phyloP scores from a whole-genome alignment of 139 green algal genomes.

The Haematococcus sp. region DNA sequence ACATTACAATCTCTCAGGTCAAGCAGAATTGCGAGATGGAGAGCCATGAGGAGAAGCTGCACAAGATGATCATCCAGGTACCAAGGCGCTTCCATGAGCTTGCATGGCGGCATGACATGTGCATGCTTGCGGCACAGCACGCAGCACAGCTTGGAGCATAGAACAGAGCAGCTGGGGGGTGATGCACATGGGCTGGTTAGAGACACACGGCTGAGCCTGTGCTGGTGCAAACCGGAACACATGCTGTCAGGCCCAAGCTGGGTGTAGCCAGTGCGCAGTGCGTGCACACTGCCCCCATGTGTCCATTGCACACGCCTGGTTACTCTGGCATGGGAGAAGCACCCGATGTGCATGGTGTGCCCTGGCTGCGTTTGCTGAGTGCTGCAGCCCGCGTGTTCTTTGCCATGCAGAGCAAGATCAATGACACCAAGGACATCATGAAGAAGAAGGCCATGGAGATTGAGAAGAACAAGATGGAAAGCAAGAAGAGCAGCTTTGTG shows the following conservation, averaged over 20 bases:
- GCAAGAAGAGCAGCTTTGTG: conserved; percentile 25
- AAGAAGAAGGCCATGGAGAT: conserved; percentile 95
- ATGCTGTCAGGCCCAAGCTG: too few species aligned
- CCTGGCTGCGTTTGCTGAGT: too few species aligned
- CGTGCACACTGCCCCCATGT: too few species aligned
- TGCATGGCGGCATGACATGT: background rate
- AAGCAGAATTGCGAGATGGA: conserved; percentile 98
- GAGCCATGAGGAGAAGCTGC: conserved; percentile 97
- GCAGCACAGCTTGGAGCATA: background rate
- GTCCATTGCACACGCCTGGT: too few species aligned
- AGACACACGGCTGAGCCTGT: too few species aligned
- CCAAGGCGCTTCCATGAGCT: background rate
- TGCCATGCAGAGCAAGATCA: conserved; percentile 56
- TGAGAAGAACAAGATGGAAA: conserved; percentile 88
- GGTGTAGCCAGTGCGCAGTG: too few species aligned
- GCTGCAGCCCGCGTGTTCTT: too few species aligned
- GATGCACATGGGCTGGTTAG: too few species aligned
- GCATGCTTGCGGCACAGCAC: background rate
- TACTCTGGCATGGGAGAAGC: too few species aligned
- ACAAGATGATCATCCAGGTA: conserved; percentile 97
- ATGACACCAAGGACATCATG: conserved; percentile 89
- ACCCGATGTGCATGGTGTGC: too few species aligned
- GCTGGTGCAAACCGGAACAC: too few species aligned
- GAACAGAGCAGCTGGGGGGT: too few species aligned
- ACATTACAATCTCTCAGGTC: conserved; percentile 81